Base-by-base conservation (phyloP, 1,284 basidiomycete genomes). In the Fomes fomentarius region DNA sequence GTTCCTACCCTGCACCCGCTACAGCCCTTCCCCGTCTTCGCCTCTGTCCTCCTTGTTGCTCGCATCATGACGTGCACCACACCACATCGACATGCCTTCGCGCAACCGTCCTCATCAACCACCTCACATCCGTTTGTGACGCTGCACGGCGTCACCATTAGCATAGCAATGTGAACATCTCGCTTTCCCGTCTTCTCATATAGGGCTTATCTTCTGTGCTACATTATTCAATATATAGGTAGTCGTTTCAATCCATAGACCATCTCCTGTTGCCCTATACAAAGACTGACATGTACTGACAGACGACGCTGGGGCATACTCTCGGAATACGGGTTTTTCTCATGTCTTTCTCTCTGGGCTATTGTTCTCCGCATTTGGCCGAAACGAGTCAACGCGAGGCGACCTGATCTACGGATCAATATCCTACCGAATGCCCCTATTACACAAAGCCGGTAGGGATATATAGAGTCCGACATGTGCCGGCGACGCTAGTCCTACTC, bases 171-270 rank as follows among this genome's bases (percentile, higher is more conserved):
- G 54, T 54, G 48, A 56, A 35, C 45, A 26, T 31, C 46, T 11
- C 47, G 43, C 58, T 47, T 45, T 44, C 47, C 39, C 33, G 31
- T 39, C 45, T 25, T 52, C 41, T 54, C 43, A 38, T 31, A 35
- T 50, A 51, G 53, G 59, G 54, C 46, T 37, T 37, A 41, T n/a
- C n/a, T 6, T 53, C 39, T 50, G 50, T 61, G 56, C 59, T 61
- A 54, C 53, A 59, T 37, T 51, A 56, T 53, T 44, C 45, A 41
- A 31, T 46, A 49, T 57, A 47, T 55, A 61, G 53, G 31, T 50
- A 47, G 34, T 41, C 42, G 41, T 56, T 56, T 11, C 33, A 50
- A 58, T 53, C 37, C 54, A 61, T 61, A 61, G 59, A 61, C 46
- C 48, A n/a, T 41, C 47, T 47, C 22, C 49, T 50, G 21, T 31